Evolutionary conservation across 768 basidiomycete species (phyloP).

Genomic region (Tylopilus balloui): DNA sequence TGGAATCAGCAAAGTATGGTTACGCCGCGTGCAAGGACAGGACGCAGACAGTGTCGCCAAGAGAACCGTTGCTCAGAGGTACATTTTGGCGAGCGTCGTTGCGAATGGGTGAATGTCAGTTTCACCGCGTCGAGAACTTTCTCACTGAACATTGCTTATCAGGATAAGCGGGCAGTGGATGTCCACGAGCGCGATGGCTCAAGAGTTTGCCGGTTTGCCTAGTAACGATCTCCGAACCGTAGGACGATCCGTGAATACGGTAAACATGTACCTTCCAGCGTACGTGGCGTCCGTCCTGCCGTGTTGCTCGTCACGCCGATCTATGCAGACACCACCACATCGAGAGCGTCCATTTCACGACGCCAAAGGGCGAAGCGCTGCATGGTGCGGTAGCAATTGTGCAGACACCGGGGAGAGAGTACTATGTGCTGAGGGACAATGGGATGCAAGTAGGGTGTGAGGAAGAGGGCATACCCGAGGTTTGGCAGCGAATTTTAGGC

Average conservation of each 20-base stretch:
- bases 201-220: constrained; percentile 57
- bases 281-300: constrained; percentile 30
- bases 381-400: constrained; percentile 65
- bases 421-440: constrained; percentile 67
- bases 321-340: constrained; percentile 62
- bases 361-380: constrained; percentile 38
- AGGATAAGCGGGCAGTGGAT: constrained; percentile 71
- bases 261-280: constrained; percentile 66
- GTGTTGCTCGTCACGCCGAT: not conserved
- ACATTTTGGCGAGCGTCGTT: constrained; percentile 67
- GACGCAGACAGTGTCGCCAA: constrained; percentile 41
- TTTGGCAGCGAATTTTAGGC: constrained; percentile 59
- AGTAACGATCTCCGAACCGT: constrained; percentile 10
- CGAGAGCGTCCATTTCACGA: constrained; percentile 67
- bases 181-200: constrained; percentile 65
- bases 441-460: constrained; percentile 76
- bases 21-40: constrained; percentile 41
- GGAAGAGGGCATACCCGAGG: constrained; percentile 60
- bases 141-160: constrained; percentile 6
- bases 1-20: constrained; percentile 68
- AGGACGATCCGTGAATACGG: constrained; percentile 34
- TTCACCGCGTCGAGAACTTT: not conserved
- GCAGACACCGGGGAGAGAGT: constrained; percentile 65
- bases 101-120: constrained; percentile 51
- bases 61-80: constrained; percentile 51